A percentile compares a stretch with the other conserved stretches of the same genome.
phyloP scores from a whole-genome alignment of 2,329 filamentous ascomycete genomes.

The Neofusicoccum sp. region DNA sequence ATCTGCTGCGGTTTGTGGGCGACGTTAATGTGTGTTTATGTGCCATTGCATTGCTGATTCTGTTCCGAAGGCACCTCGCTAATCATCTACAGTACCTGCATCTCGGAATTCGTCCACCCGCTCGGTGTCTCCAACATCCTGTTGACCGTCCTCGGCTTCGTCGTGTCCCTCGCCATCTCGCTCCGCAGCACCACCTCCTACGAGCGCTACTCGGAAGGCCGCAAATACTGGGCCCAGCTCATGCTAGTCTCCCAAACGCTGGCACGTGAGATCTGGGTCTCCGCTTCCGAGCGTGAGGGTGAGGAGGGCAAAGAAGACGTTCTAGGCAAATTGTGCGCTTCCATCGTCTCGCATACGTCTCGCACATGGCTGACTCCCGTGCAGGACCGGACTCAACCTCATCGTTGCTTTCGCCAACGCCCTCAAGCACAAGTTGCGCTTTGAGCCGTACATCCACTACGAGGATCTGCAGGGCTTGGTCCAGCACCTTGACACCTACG shows the following conservation, averaged over 20 bases:
- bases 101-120: slow-evolving; percentile 48
- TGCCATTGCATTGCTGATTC: slow-evolving; percentile 26
- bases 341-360: not conserved
- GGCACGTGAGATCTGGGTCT: slow-evolving; percentile 77
- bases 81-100: slow-evolving; percentile 21
- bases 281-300: slow-evolving; percentile 61
- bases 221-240: slow-evolving; percentile 62
- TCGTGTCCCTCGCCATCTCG: slow-evolving; percentile 74
- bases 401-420: slow-evolving; percentile 74
- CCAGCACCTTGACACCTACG: slow-evolving; percentile 72
- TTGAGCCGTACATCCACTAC: slow-evolving; percentile 78
- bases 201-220: slow-evolving; percentile 62
- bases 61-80: not conserved
- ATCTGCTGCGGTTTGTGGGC: slow-evolving; percentile 63
- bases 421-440: slow-evolving; percentile 79
- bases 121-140: slow-evolving; percentile 65
- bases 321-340: slow-evolving; percentile 61
- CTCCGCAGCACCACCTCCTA: slow-evolving; percentile 77
- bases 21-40: slow-evolving; percentile 53
- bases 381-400: slow-evolving; percentile 68
- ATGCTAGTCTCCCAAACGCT: slow-evolving; percentile 57
- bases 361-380: slow-evolving; percentile 15
- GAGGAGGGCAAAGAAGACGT: slow-evolving; percentile 63
- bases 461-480: slow-evolving; percentile 69
- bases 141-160: slow-evolving; percentile 76